These are phyloP conservation scores for Cladosporium sp. DNA, from an alignment of 2,329 filamentous ascomycete genomes.

Conservation along the genomic window DNA sequence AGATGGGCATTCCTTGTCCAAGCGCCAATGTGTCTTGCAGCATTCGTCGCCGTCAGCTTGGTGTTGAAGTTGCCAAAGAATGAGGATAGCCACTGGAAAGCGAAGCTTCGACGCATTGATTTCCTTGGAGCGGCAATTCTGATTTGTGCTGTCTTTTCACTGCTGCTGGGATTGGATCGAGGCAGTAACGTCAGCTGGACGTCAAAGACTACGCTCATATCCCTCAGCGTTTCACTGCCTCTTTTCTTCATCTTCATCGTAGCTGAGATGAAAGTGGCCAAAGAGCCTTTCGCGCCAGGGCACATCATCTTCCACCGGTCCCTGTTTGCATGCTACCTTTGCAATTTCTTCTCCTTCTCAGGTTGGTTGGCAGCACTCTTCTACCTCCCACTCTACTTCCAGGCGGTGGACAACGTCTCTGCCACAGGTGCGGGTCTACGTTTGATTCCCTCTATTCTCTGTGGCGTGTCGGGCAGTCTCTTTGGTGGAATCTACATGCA, in stretches of 20 bases:
- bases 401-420: constrained; percentile 61
- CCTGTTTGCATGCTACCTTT: constrained; percentile 62
- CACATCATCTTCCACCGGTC: constrained; percentile 65
- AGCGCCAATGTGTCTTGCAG: constrained; percentile 61
- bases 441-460: constrained; percentile 61
- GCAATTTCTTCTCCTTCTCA: constrained; percentile 67
- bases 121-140: constrained; percentile 67
- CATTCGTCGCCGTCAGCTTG: constrained; percentile 59
- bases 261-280: constrained; percentile 63
- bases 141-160: constrained; percentile 58
- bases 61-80: constrained; percentile 57
- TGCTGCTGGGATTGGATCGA: constrained; percentile 66
- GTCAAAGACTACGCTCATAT: constrained; percentile 52
- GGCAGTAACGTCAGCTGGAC: constrained; percentile 69
- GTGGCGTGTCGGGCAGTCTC: constrained; percentile 60
- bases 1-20: constrained; percentile 71
- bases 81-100: constrained; percentile 57
- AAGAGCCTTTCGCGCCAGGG: constrained; percentile 69
- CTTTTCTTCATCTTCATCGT: constrained; percentile 64
- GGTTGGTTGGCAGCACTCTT: constrained; percentile 59
- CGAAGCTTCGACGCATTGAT: constrained; percentile 65
- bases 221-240: constrained; percentile 51
- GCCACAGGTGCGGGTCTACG: constrained; percentile 61
- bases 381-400: constrained; percentile 74
- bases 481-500: constrained; percentile 63